These are phyloP conservation scores for Aspergillus funiculosus DNA, from an alignment of 495 filamentous ascomycete genomes.

Conservation along the genomic window DNA sequence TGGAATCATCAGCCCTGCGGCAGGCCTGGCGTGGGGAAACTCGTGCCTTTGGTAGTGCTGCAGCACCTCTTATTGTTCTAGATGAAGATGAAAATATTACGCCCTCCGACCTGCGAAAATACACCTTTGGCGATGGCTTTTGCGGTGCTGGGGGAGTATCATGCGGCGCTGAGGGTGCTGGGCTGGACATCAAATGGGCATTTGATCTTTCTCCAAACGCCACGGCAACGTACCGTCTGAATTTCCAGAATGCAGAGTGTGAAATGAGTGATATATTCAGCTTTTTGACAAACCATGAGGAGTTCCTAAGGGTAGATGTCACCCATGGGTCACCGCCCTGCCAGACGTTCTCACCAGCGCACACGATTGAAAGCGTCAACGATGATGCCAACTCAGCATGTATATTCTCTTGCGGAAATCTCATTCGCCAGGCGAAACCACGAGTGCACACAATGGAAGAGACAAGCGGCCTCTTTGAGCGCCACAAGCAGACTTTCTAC, in stretches of 20 bases:
- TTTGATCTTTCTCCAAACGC: slow-evolving; percentile 58
- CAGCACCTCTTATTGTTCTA: slow-evolving; percentile 8
- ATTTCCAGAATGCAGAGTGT: slow-evolving; percentile 53
- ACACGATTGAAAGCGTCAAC: slow-evolving; percentile 57
- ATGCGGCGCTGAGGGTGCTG: slow-evolving; percentile 58
- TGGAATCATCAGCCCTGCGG: slow-evolving; percentile 19
- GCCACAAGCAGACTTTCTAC: slow-evolving; percentile 49
- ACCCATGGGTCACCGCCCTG: slow-evolving; percentile 82
- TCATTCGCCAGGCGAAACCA: slow-evolving; percentile 57
- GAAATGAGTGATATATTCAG: slow-evolving; percentile 21
- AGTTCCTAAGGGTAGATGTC: slow-evolving; percentile 54
- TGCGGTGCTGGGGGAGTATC: slow-evolving; percentile 75
- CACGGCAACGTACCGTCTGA: slow-evolving; percentile 49
- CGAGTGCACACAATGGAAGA: slow-evolving; percentile 80
- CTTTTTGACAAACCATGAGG: slow-evolving; percentile 26
- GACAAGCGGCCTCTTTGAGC: slow-evolving; percentile 58
- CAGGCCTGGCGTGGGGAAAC: slow-evolving; percentile 30
- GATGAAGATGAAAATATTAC: slow-evolving; percentile 20
- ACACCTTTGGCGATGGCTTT: slow-evolving; percentile 66
- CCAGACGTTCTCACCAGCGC: slow-evolving; percentile 72
- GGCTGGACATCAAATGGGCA: slow-evolving; percentile 52
- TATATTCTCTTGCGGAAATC: slow-evolving; percentile 55
- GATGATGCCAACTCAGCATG: slow-evolving; percentile 72
- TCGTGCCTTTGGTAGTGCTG: slow-evolving; percentile 23
- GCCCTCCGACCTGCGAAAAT: slow-evolving; percentile 30